Evolutionary conservation across 2,329 filamentous ascomycete species (phyloP), one percentile per base, ranked within the genome.

Genomic region (Trichoderma polysporum): DNA sequence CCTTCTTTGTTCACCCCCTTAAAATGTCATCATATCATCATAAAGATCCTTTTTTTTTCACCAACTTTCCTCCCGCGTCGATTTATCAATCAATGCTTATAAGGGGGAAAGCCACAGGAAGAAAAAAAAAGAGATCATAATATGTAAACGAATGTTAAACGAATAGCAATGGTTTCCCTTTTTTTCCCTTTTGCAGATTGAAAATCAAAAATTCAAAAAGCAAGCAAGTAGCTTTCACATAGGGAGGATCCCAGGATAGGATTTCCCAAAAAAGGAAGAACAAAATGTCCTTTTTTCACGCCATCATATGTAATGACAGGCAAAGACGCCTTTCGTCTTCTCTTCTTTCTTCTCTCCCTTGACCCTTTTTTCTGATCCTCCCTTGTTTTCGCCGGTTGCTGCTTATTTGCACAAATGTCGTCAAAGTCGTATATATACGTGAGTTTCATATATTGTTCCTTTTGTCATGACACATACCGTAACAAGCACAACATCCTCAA

Each of bases 401-500:
- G 35, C 29, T 31, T 53, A 45, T 33, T 45, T 45, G 60, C 60
- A 64, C 60, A 64, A 56, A 64, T 64, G 60, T 64, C 60, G 60
- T 64, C 49, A 64, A 64, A 64, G 60, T 64, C 60, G 50, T 64
- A 64, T 64, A 64, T 64, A 64, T 64, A 64, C 60, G 60, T 64
- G 60, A 64, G 37, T 54, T 64, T 64, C 60, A 64, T 64, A 64
- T 64, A 64, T 64, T 64, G 60, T 35, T 64, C 60, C 60, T 63
- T 62, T 53, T 63, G 60, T 63, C 60, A 54, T 64, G 60, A 64
- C 60, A 64, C 60, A 64, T 64, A 56, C 47, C 37, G 50, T 64
- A 64, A 64, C 49, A 45, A 50, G 37, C 60, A 64, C 60, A 64
- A 52, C 37, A 19, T 27, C 37, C 35, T 52, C 35, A 13, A 33